These are phyloP conservation scores for Hypoxylon sp. DNA, from an alignment of 2,329 filamentous ascomycete species.

Conservation along the genomic window DNA sequence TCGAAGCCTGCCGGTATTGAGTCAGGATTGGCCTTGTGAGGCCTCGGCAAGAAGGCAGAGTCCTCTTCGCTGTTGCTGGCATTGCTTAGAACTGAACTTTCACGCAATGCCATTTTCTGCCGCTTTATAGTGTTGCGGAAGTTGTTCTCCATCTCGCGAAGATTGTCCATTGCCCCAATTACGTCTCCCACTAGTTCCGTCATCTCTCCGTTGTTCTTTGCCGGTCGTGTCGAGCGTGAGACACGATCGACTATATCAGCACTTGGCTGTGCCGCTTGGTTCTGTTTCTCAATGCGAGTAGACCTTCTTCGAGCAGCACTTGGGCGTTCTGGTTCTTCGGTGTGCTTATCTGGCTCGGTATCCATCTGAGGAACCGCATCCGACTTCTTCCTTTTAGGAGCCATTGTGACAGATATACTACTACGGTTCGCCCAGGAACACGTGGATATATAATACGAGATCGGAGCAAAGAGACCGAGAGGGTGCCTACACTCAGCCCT, in stretches of 20 bases:
- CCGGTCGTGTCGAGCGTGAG: neutral
- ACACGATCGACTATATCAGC: neutral
- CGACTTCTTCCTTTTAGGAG: conserved; percentile 58
- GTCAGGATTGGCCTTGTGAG: conserved; percentile 28
- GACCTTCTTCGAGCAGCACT: conserved; percentile 44
- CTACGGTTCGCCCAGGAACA: neutral
- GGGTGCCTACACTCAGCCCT: conserved; percentile 25
- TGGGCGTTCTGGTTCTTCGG: conserved; percentile 1
- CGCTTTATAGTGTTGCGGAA: conserved; percentile 61
- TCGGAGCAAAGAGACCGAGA: conserved; percentile 39
- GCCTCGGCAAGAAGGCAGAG: conserved; percentile 54
- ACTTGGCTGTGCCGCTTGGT: conserved; percentile 12
- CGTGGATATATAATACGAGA: conserved; percentile 38
- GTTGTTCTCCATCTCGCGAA: conserved; percentile 66
- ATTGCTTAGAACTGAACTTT: conserved; percentile 53
- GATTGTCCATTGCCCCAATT: conserved; percentile 52
- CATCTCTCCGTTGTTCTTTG: conserved; percentile 29
- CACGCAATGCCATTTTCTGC: conserved; percentile 64
- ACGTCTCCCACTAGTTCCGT: conserved; percentile 54
- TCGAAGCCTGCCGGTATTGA: conserved; percentile 22
- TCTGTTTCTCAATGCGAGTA: conserved; percentile 41
- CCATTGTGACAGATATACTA: conserved; percentile 52
- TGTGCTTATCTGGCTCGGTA: conserved; percentile 11
- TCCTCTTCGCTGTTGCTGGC: conserved; percentile 51
- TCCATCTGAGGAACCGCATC: conserved; percentile 39